Evolutionary conservation across 1,284 basidiomycete species (phyloP), one percentile per base, ranked within the genome.

Genomic region (Ceraceosorus guamensis): DNA sequence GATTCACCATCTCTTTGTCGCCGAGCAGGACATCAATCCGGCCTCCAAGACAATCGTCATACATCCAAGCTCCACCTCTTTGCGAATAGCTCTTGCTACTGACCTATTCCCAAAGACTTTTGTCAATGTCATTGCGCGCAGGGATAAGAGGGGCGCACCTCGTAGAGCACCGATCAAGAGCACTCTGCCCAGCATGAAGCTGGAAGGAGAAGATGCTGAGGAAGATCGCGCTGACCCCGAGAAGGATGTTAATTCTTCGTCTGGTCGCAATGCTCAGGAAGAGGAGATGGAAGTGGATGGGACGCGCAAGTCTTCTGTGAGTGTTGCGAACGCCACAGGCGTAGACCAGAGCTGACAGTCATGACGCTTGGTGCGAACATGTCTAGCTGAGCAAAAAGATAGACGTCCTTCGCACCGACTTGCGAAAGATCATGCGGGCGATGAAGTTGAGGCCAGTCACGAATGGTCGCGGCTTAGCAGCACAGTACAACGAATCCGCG

Each of bases 71-170:
- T 92, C 91, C 2, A 83, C 88, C 32, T 86, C 81, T 69, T 79
- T 96, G 37, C 85, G 91, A 32, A 84, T 99, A 48, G 95, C 95
- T 31, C 83, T 84, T 68, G 91, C 92, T 0, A 88, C 86, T n/a
- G 91, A 96, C 70, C 83, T 88, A 32, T 84, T 82, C 37, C 91
- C 91, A 8, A 71, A 85, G 30, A 76, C 82, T 7, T 78, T 93
- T 16, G 86, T 88, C 2, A 85, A 83, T 71, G 86, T 89, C 31
- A 84, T 93, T 61, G 91, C 90, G 3, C 72, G 79, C 33, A 30
- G 53, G 37, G 31, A 53, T n/a, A 18, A 14, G 2, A 33, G 11
- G 6, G 33, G 50, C 10, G 46, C 70, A 31, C 63, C 68, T 64
- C 55, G 56, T 56, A 39, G 62, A 62, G 7, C 66, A 53, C n/a